phyloP scores from a whole-genome alignment of 306 rosid genomes.

The Dicorynia guianensis region DNA sequence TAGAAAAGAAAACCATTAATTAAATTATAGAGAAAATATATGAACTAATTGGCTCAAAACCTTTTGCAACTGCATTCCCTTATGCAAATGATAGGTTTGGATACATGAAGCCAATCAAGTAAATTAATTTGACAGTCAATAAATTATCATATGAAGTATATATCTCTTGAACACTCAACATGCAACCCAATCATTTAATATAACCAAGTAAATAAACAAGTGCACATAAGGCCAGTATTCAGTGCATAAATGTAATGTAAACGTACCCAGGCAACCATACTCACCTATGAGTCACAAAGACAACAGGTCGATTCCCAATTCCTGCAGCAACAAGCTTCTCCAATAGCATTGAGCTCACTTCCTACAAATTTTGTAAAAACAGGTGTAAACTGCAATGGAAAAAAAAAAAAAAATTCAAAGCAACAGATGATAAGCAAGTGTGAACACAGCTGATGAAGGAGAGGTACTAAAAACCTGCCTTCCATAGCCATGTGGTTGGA shows the following conservation, averaged over 20 bases:
- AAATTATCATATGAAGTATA: constrained; percentile 16
- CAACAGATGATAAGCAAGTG: constrained; percentile 28
- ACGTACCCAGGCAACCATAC: constrained; percentile 35
- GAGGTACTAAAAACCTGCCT: constrained; percentile 31
- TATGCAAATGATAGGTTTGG: no score
- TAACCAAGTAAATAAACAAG: constrained; percentile 4
- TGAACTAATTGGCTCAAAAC: constrained; percentile 17
- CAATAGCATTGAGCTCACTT: constrained; percentile 93
- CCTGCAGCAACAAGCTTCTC: constrained; percentile 95
- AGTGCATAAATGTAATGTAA: constrained; percentile 7
- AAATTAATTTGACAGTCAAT: neutral
- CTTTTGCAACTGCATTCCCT: constrained; percentile 2
- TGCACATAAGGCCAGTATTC: neutral
- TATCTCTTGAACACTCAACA: constrained; percentile 5
- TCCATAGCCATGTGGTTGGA: neutral
- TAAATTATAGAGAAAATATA: neutral
- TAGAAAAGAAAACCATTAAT: constrained; percentile 29
- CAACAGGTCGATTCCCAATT: constrained; percentile 90
- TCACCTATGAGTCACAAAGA: constrained; percentile 93
- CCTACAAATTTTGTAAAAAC: constrained; percentile 63
- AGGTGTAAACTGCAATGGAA: constrained; percentile 31
- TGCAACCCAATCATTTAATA: constrained; percentile 28
- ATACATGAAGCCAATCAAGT: constrained; percentile 27
- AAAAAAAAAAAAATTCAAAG: constrained; percentile 14
- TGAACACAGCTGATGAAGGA: constrained; percentile 9